Conservation (phyloP, 192 early-diverging fungal genomes). For the Piromyces sp. region DNA sequence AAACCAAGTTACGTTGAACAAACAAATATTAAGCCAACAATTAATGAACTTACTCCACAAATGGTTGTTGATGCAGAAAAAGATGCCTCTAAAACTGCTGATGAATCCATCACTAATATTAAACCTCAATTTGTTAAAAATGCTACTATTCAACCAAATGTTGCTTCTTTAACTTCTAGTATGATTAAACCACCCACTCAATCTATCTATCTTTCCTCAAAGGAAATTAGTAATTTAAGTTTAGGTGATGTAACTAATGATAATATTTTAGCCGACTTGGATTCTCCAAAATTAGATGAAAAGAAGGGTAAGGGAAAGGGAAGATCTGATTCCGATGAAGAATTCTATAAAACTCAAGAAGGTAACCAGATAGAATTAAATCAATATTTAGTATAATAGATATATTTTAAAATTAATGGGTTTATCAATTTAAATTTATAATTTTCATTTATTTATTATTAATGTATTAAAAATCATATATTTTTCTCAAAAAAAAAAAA, state of each 20-base stretch:
- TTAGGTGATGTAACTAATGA: neutral
- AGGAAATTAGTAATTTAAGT: neutral
- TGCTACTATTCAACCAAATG: neutral
- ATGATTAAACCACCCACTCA: neutral
- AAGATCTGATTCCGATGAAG: neutral
- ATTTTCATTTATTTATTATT: no score
- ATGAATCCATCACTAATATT: neutral
- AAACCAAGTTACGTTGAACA: neutral
- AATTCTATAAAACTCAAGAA: neutral
- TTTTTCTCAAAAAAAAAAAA: no score
- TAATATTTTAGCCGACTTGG: neutral
- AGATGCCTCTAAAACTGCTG: neutral
- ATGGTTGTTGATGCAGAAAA: neutral
- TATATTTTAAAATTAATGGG: no score
- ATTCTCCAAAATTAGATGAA: neutral
- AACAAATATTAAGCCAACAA: neutral
- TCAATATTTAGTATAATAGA: no score
- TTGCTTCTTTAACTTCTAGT: neutral
- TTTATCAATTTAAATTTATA: no score
- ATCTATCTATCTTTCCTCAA: neutral
- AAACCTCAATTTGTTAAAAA: neutral
- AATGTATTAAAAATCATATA: no score
- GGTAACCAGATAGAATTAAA: neutral
- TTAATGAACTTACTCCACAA: neutral
- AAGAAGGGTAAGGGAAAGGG: neutral